Percentiles rank a stretch among this genome's conserved stretches.
Evolutionary conservation across 2,329 filamentous ascomycete genomes (phyloP).

Genomic region (Teratosphaeria destructans): DNA sequence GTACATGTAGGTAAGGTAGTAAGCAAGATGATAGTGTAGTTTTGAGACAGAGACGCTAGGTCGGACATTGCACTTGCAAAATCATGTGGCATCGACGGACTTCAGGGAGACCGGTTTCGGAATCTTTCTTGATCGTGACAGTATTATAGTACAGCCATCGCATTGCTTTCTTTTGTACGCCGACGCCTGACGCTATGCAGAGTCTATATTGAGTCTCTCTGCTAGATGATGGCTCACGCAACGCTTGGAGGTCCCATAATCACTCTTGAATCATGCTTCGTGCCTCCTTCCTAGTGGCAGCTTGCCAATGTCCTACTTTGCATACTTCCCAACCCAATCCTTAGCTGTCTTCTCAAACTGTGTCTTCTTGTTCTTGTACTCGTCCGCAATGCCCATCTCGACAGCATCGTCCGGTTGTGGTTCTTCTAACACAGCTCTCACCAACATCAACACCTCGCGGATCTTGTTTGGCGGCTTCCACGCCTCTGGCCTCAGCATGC

Average conservation of each 20-base stretch:
- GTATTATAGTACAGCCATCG: background rate
- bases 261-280: background rate
- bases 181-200: slow-evolving; percentile 3
- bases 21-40: too few relatives aligned
- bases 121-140: background rate
- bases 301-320: slow-evolving; percentile 28
- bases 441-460: slow-evolving; percentile 62
- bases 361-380: slow-evolving; percentile 58
- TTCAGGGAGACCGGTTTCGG: background rate
- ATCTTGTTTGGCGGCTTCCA: slow-evolving; percentile 87
- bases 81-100: background rate
- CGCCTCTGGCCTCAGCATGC: slow-evolving; percentile 70
- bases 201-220: background rate
- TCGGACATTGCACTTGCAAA: background rate
- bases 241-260: background rate
- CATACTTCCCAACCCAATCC: slow-evolving; percentile 65
- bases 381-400: slow-evolving; percentile 74
- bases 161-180: background rate
- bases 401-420: slow-evolving; percentile 85
- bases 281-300: background rate
- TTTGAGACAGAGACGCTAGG: too few relatives aligned
- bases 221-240: background rate
- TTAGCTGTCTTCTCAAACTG: slow-evolving; percentile 66
- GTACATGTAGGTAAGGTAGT: too few relatives aligned
- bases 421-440: slow-evolving; percentile 62